A percentile compares a stretch with the other conserved stretches of the same genome.
phyloP scores from a whole-genome alignment of 208 protist genomes.

The Porcisia deanei region DNA sequence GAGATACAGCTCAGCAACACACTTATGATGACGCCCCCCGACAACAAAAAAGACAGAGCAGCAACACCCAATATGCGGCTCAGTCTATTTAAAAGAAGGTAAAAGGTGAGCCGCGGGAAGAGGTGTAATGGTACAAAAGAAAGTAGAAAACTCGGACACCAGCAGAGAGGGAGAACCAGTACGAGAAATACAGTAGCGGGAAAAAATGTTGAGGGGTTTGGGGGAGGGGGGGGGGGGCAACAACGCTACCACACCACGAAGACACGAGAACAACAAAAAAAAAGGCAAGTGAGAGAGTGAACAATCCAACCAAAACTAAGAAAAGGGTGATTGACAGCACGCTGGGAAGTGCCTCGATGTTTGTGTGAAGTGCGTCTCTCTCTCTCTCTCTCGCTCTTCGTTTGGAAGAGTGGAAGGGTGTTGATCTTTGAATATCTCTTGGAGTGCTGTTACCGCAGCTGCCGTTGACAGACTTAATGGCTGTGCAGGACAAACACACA shows the following conservation, averaged over 20 bases:
- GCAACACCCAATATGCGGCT: too few relatives aligned
- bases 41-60: background rate
- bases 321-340: background rate
- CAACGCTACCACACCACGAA: too few relatives aligned
- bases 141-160: background rate
- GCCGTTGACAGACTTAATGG: background rate
- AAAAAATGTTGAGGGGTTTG: background rate
- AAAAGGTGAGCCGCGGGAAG: background rate
- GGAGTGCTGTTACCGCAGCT: background rate
- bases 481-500: background rate
- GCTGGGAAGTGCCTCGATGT: background rate
- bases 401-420: background rate
- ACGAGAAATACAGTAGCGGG: background rate
- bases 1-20: background rate
- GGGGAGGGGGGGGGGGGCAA: too few relatives aligned
- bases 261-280: too few relatives aligned
- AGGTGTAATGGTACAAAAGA: conserved; percentile 5
- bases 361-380: background rate
- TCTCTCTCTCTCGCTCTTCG: background rate
- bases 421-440: background rate
- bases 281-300: too few relatives aligned
- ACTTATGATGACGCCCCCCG: background rate
- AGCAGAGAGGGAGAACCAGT: background rate
- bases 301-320: too few relatives aligned
- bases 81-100: too few relatives aligned